These are phyloP conservation scores for Salix arbutifolia DNA, from an alignment of 345 rosid genomes.

Conservation along the genomic window DNA sequence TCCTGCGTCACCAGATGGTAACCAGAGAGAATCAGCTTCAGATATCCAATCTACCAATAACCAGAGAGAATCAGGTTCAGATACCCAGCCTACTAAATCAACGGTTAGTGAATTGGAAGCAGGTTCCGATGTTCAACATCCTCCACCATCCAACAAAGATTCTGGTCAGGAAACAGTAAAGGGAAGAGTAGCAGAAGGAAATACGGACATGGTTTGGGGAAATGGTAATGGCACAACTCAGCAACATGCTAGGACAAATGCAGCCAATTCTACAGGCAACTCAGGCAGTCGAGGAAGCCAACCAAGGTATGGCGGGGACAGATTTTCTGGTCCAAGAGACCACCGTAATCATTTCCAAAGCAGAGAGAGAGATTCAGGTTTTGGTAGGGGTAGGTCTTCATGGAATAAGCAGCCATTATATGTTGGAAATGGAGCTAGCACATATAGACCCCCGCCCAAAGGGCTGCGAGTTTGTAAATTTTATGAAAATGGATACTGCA, in stretches of 20 bases:
- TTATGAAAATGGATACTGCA: constrained; percentile 66
- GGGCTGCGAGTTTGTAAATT: constrained; percentile 75
- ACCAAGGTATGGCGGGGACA: constrained; percentile 40
- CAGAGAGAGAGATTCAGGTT: constrained; percentile 38
- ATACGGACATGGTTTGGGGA: constrained; percentile 29
- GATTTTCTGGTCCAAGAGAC: constrained; percentile 49
- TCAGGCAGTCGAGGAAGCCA: constrained; percentile 47
- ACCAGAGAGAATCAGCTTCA: constrained; percentile 4
- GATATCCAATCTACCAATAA: constrained; percentile 9
- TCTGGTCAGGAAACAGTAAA: constrained; percentile 37
- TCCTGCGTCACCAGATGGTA: constrained; percentile 32
- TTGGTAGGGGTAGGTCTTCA: constrained; percentile 40
- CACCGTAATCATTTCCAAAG: constrained; percentile 37
- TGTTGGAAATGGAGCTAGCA: constrained; percentile 45
- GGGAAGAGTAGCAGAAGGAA: constrained; percentile 34
- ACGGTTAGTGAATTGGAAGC: constrained; percentile 17
- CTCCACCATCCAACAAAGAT: constrained; percentile 20
- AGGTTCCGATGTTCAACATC: constrained; percentile 7
- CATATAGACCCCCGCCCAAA: constrained; percentile 54
- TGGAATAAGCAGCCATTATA: constrained; percentile 36
- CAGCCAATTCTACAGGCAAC: constrained; percentile 26
- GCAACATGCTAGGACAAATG: constrained; percentile 35
- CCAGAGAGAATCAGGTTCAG: neutral
- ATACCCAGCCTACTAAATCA: neutral
- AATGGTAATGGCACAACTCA: constrained; percentile 34